Evolutionary conservation across 2,329 filamentous ascomycete species (phyloP), one percentile per base, ranked within the genome.

Genomic region (Rhynchosporium secalis): DNA sequence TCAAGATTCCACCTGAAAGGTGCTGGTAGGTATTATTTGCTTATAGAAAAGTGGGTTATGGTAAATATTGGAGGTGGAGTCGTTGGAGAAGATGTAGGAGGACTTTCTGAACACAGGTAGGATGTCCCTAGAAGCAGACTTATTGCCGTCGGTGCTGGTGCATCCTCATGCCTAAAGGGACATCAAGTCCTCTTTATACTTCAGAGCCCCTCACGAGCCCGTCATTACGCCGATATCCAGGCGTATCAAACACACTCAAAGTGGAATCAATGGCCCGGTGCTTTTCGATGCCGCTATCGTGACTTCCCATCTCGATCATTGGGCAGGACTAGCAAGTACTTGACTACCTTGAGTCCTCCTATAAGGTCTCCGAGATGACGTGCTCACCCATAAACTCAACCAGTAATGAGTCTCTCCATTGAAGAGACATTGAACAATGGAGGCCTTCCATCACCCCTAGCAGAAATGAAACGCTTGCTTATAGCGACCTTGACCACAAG

Each of bases 101-200:
- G n/a, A 46, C 2, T 15, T 20, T 12, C 29, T 55, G 31, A 7
- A 12, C 1, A 38, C 8, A 12, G 31, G 28, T 33, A 10, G 4
- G 43, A 38, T 40, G 7, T 52, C 31, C 36, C 7, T 1, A 26
- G 13, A 38, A 52, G 49, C 13, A 33, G 28, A 36, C 33, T 31
- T 26, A 20, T 29, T 43, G 47, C 45, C 29, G 26, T 51, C 29
- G 10, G 36, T 59, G 36, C 4, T 4, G 13, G n/a, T 31, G 31
- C n/a, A 46, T 1, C 26, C n/a, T n/a, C 10, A 3, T 40, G 2
- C 6, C 43, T 8, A 26, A 58, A n/a, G 56, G 33, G 33, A 58
- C 26, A 29, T 38, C 47, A 26, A 26, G 36, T 6, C n/a, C 57
- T 52, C 33, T 38, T 59, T 59, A 59, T 59, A 59, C 57, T 43